Evolutionary conservation across 768 basidiomycete genomes (phyloP).

Genomic region (Nevesoporus exiguus): DNA sequence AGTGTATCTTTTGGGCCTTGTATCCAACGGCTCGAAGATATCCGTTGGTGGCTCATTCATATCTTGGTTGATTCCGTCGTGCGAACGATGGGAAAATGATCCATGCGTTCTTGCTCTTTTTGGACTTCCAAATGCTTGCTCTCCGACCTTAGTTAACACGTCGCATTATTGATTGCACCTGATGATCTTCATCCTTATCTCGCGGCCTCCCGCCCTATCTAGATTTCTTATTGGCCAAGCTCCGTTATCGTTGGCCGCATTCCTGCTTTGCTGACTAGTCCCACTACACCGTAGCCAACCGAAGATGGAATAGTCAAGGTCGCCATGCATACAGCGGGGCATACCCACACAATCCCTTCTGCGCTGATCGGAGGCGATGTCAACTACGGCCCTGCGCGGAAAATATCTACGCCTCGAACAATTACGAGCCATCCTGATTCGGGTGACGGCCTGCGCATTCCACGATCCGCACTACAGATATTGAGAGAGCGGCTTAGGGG

Average conservation of each 20-base stretch:
- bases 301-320: slow-evolving; percentile 69
- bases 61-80: neutral
- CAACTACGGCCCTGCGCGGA: slow-evolving; percentile 11
- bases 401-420: slow-evolving; percentile 77
- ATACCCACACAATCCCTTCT: slow-evolving; percentile 40
- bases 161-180: neutral
- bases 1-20: neutral
- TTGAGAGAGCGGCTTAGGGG: slow-evolving; percentile 51
- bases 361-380: slow-evolving; percentile 1
- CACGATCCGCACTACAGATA: slow-evolving; percentile 46
- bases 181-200: neutral
- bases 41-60: neutral
- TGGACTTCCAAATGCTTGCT: neutral
- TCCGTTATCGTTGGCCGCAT: neutral
- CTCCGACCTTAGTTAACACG: neutral
- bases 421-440: slow-evolving; percentile 53
- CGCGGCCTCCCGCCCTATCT: neutral
- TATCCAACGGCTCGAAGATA: neutral
- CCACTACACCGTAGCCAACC: slow-evolving; percentile 50
- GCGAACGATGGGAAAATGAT: neutral
- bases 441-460: slow-evolving; percentile 59
- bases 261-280: slow-evolving; percentile 1
- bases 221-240: neutral
- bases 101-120: neutral
- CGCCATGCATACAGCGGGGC: slow-evolving; percentile 74